A percentile compares a stretch with the other conserved stretches of the same genome.
Evolutionary conservation across 2,329 filamentous ascomycete genomes (phyloP).

Genomic region (Onygenales sp.): DNA sequence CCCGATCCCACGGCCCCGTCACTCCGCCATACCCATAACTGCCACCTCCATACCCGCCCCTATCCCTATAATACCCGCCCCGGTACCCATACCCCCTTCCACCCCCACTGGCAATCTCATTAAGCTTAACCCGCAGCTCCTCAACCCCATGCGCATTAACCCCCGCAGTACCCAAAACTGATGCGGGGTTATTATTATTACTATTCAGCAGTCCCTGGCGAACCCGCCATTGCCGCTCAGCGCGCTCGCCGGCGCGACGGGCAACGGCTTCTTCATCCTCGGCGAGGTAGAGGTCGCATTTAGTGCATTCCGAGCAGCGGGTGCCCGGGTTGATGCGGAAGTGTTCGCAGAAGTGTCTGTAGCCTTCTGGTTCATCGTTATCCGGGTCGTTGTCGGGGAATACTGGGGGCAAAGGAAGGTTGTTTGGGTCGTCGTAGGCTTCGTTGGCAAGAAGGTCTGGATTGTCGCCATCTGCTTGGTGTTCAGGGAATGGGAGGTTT

Average conservation of each 20-base stretch:
- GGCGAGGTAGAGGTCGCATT: slow-evolving; percentile 63
- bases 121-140: neutral
- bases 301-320: slow-evolving; percentile 67
- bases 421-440: neutral
- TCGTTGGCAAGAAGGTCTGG: slow-evolving; percentile 17
- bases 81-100: neutral
- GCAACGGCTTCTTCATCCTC: slow-evolving; percentile 65
- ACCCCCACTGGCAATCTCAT: slow-evolving; percentile 19
- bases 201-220: slow-evolving; percentile 42
- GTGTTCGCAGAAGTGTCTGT: slow-evolving; percentile 92
- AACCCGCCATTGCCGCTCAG: slow-evolving; percentile 61
- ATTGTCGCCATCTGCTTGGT: slow-evolving; percentile 1
- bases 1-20: slow-evolving; percentile 17
- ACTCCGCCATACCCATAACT: slow-evolving; percentile 13
- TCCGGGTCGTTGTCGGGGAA: slow-evolving; percentile 12
- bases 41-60: neutral
- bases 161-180: slow-evolving; percentile 3
- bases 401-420: neutral
- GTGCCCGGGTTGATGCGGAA: slow-evolving; percentile 74
- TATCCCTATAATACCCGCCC: slow-evolving; percentile 7
- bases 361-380: slow-evolving; percentile 56
- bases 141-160: slow-evolving; percentile 9
- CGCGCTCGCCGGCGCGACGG: slow-evolving; percentile 58
- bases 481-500: slow-evolving; percentile 29
- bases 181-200: slow-evolving; percentile 2